Percentiles rank a stretch among this genome's conserved stretches.
phyloP scores from a whole-genome alignment of 2,329 filamentous ascomycete genomes.

The Massarina eburnea region DNA sequence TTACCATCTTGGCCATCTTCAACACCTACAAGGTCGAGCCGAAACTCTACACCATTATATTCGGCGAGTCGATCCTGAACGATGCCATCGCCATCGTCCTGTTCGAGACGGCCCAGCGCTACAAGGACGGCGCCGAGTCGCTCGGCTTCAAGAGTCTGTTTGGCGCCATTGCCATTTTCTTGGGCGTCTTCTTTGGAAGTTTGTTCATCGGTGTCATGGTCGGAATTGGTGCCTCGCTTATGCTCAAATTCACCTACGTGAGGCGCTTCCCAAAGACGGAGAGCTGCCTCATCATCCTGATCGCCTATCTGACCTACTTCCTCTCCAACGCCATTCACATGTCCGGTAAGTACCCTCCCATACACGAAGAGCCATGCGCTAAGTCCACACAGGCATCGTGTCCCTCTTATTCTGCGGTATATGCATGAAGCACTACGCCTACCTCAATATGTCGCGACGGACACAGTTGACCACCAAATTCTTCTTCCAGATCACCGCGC shows the following conservation, averaged over 20 bases:
- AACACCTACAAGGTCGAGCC: constrained; percentile 99
- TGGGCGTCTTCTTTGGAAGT: constrained; percentile 94
- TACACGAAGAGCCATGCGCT: background rate
- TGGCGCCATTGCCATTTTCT: constrained; percentile 90
- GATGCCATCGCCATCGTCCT: constrained; percentile 98
- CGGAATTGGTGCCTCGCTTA: constrained; percentile 81
- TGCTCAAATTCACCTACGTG: constrained; percentile 93
- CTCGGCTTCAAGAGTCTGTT: constrained; percentile 81
- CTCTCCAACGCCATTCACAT: constrained; percentile 95
- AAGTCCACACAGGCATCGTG: constrained; percentile 71
- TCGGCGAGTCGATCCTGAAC: constrained; percentile 96
- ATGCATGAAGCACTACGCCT: constrained; percentile 97
- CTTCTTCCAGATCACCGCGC: constrained; percentile 90
- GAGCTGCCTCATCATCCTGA: constrained; percentile 89
- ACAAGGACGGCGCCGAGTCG: constrained; percentile 70
- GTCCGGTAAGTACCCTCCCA: constrained; percentile 68
- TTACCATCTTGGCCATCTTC: constrained; percentile 98
- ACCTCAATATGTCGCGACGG: constrained; percentile 99
- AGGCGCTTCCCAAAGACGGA: constrained; percentile 93
- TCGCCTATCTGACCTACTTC: constrained; percentile 96
- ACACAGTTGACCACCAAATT: constrained; percentile 98
- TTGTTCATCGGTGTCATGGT: constrained; percentile 85
- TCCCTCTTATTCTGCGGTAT: constrained; percentile 97
- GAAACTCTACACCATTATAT: constrained; percentile 97
- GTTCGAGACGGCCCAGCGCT: constrained; percentile 95